Conservation (phyloP, 108 stramenopile species). For the Aurantiochytrium sp. region DNA sequence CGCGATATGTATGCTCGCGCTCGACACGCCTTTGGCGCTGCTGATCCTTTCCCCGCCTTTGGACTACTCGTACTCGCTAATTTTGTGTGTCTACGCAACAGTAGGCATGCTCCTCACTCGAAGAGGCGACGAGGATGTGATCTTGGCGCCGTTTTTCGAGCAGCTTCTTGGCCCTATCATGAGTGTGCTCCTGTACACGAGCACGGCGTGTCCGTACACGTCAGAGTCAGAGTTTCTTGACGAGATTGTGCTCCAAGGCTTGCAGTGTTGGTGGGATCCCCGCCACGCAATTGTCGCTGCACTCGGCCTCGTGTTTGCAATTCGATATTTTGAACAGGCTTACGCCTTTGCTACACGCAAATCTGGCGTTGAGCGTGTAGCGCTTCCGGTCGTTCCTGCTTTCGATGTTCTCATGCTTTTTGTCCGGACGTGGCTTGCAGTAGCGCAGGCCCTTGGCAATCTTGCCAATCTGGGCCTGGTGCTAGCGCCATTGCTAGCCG, state of each 20-base stretch:
- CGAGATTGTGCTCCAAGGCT: not conserved
- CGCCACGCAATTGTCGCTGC: not conserved
- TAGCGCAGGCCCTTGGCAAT: not conserved
- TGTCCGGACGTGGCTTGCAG: not conserved
- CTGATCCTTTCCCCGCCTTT: not conserved
- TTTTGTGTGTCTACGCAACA: not conserved
- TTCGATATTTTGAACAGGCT: not conserved
- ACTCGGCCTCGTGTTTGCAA: not conserved
- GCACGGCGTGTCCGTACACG: not conserved
- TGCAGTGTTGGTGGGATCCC: not conserved
- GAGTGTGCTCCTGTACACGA: not conserved
- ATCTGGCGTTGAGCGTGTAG: not conserved
- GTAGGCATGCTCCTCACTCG: not conserved
- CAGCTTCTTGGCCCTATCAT: not conserved
- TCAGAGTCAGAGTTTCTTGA: not conserved
- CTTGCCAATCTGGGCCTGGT: not conserved
- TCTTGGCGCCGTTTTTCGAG: not conserved
- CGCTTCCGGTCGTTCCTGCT: not conserved
- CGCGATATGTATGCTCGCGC: too few relatives aligned
- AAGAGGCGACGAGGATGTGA: not conserved
- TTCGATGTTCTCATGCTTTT: not conserved
- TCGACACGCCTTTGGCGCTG: not conserved
- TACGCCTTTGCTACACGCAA: not conserved
- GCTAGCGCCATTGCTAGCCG: not conserved
- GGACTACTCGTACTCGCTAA: not conserved